These are phyloP conservation scores for Xylaria castorea DNA, from an alignment of 495 filamentous ascomycete genomes.

Conservation along the genomic window DNA sequence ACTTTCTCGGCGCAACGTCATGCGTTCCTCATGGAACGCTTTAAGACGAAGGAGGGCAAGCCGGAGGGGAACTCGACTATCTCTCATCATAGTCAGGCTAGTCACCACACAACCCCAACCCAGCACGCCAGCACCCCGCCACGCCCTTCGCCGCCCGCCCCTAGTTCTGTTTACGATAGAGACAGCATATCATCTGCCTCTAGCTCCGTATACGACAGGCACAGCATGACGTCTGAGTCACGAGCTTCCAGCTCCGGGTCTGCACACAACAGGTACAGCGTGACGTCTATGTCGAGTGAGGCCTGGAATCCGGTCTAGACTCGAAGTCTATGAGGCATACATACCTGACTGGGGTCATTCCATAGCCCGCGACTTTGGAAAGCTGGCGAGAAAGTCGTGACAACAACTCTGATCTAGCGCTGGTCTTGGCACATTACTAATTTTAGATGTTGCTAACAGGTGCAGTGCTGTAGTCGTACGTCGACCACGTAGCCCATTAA, in stretches of 20 bases:
- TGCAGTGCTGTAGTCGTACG: no score
- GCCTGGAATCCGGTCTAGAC: not conserved
- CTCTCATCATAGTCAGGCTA: not conserved
- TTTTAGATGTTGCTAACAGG: no score
- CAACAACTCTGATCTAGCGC: not conserved
- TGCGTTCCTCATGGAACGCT: conserved; percentile 17
- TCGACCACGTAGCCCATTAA: no score
- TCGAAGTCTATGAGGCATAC: not conserved
- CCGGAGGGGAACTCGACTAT: not conserved
- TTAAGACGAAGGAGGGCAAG: conserved; percentile 8
- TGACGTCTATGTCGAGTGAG: no score
- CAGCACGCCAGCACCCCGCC: not conserved
- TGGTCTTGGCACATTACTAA: not conserved
- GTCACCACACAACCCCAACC: not conserved
- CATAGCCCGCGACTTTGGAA: not conserved
- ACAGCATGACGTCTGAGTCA: not conserved
- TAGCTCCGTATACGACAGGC: not conserved
- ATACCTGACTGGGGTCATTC: not conserved
- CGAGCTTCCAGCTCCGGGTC: conserved; percentile 8
- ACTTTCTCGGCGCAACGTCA: conserved; percentile 7
- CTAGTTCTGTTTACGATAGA: conserved; percentile 9
- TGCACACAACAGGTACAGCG: not conserved
- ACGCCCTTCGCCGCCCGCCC: not conserved
- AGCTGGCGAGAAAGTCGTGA: not conserved
- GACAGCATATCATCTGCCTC: not conserved